Base-by-base conservation (phyloP, 345 rosid species). In the Citrus unshiu region DNA sequence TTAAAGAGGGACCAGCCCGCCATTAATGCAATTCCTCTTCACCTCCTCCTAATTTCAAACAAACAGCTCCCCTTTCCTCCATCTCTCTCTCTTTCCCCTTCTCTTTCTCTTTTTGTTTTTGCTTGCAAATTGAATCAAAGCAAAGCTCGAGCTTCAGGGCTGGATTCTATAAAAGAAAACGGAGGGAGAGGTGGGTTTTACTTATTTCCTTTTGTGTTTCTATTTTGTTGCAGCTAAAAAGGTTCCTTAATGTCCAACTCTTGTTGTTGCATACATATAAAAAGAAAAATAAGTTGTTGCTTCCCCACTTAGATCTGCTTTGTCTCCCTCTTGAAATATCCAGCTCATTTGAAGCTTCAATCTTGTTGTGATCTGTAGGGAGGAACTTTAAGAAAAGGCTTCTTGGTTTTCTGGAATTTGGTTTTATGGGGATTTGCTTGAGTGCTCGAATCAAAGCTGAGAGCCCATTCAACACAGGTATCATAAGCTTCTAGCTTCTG, bases 401-500 rank as follows among this genome's bases (percentile, higher is more conserved):
- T 81, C 51, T 59, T 73, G 68, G 75, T 68, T 73, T 78, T 78
- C 29, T 40, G 68, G 74, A 70, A 18, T 57, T 75, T 68, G 62
- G 51, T 69, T 78, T 79, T 25, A 96, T 96, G 98, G 97, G 99
- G 91, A 73, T 88, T 85, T 96, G 99, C 86, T 87, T 94, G 57
- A 91, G 98, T 80, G 90, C 97, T 79, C 89, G 84, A 84, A 89
- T 96, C 81, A 94, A 94, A 90, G 97, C 94, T 71, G 97, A 88
- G 85, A 90, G 94, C 84, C 91, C 92, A 78, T 81, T 59, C 72
- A 90, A 85, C 79, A 87, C 92, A 87, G 97, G 97, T 95, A 83
- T 72, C 70, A 10, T 51, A 21, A 40, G 64, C 73, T 77, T 66
- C 35, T 21, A 2, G 4, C 32, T 34, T 13, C 37, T 29, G 35